Base-by-base conservation (phyloP, 768 basidiomycete genomes). In the Agaricus sinodeliciosus region DNA sequence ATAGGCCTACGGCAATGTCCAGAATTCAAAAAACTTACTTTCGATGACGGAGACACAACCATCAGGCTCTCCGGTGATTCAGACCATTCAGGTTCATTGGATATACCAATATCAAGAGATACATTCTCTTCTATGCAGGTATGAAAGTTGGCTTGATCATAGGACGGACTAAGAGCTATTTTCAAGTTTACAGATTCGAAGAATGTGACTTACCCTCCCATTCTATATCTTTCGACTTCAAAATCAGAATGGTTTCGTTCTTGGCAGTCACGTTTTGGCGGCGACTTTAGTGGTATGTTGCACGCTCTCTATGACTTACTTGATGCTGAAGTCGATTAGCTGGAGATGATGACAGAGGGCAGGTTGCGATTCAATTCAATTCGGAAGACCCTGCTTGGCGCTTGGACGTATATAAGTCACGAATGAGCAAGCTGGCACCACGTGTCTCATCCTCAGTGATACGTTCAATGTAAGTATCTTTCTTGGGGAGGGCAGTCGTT, bases 201-300 rank as follows among this genome's bases (percentile, higher is more conserved):
- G 31, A 41, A 9, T 0, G 3, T 22, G 19, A 31, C 4, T 22
- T 26, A 22, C 8, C 45, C 27, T 18, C 12, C 18, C 9, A 48
- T 54, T 13, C 15, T 54, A 8, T 28, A 41, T 25, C 25, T 54
- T 16, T 42, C 15, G 16, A 22, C 37, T 4, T 28, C 18, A n/a
- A 8, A 19, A 41, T 45, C n/a, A 7, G 44, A 16, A 27, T 34
- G 9, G 3, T 47, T 42, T 34, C 16, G 11, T 47, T 25, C 45
- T 7, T 47, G 45, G 52, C 26, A 37, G 16, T 31, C 25, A 37
- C 27, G 39, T 11, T 48, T 22, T 31, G 35, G 40, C 18, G 42
- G 52, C 13, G 40, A 47, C 28, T 54, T 54, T 4, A 36, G 15
- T 37, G 52, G 52, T 54, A 6, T 22, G 45, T 19, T 41, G 12